Evolutionary conservation across 73 alveolate species (phyloP).

Genomic region (Tetrahymena elliotti): DNA sequence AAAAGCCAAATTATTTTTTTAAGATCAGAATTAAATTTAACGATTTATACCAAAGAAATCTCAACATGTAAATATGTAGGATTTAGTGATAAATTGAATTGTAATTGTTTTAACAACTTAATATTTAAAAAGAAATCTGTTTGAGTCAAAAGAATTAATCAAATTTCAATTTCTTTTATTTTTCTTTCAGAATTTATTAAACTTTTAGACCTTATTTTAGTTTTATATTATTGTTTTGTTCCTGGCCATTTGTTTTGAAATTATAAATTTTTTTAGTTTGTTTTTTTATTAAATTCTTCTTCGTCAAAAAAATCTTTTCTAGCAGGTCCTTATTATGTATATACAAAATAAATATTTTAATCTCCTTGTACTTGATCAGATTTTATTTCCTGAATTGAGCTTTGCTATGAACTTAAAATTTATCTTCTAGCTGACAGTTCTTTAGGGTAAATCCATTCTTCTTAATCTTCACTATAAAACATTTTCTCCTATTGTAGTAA

Average conservation of each 20-base stretch:
- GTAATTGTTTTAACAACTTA: too few relatives aligned
- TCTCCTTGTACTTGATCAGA: neutral
- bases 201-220: neutral
- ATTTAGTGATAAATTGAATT: too few relatives aligned
- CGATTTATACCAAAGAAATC: too few relatives aligned
- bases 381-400: neutral
- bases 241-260: too few relatives aligned
- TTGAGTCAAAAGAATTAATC: too few relatives aligned
- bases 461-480: neutral
- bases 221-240: too few relatives aligned
- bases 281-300: neutral
- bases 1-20: too few relatives aligned
- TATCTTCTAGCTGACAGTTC: neutral
- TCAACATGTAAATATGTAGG: too few relatives aligned
- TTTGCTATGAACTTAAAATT: neutral
- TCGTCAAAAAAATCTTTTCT: neutral
- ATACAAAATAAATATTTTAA: neutral
- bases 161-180: too few relatives aligned
- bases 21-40: too few relatives aligned
- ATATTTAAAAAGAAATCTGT: too few relatives aligned
- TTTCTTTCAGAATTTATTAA: neutral
- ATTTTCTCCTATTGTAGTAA: neutral
- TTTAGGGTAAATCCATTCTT: neutral
- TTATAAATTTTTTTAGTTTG: neutral
- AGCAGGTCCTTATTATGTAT: neutral